A percentile compares a stretch with the other conserved stretches of the same genome.
Evolutionary conservation across 495 filamentous ascomycete genomes (phyloP).

Genomic region (Xylaria curta): DNA sequence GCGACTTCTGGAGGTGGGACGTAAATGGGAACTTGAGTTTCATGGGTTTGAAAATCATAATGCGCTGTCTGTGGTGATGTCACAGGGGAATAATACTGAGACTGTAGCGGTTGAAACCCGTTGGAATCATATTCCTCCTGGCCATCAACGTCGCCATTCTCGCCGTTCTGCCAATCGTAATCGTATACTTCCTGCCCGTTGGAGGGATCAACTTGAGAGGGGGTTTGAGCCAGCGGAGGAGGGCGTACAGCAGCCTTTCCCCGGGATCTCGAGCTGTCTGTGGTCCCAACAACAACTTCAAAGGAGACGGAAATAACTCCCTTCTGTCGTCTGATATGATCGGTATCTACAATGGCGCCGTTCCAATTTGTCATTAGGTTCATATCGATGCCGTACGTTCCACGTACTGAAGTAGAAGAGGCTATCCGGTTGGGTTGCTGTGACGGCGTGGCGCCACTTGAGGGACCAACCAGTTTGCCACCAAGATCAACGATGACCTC

Average conservation of each 20-base stretch:
- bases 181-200: constrained; percentile 36
- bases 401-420: constrained; percentile 45
- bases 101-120: constrained; percentile 31
- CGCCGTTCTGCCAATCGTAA: constrained; percentile 41
- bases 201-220: constrained; percentile 25
- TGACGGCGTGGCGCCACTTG: constrained; percentile 33
- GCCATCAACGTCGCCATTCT: constrained; percentile 40
- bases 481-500: constrained; percentile 92
- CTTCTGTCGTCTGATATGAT: constrained; percentile 83
- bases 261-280: constrained; percentile 71
- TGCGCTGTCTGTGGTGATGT: constrained; percentile 39
- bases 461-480: constrained; percentile 73
- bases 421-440: constrained; percentile 59
- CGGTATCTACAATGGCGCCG: constrained; percentile 86
- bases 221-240: constrained; percentile 35
- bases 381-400: constrained; percentile 46
- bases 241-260: constrained; percentile 53
- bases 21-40: constrained; percentile 43
- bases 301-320: constrained; percentile 82
- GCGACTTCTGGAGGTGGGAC: constrained; percentile 61
- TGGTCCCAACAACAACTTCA: constrained; percentile 87
- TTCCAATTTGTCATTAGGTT: constrained; percentile 61
- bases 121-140: constrained; percentile 29
- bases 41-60: constrained; percentile 38
- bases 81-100: constrained; percentile 33